A percentile compares a stretch with the other conserved stretches of the same genome.
These are phyloP conservation scores for Dryadomyces quercus-mongolicae DNA, from an alignment of 2,329 filamentous ascomycete species.

Conservation along the genomic window DNA sequence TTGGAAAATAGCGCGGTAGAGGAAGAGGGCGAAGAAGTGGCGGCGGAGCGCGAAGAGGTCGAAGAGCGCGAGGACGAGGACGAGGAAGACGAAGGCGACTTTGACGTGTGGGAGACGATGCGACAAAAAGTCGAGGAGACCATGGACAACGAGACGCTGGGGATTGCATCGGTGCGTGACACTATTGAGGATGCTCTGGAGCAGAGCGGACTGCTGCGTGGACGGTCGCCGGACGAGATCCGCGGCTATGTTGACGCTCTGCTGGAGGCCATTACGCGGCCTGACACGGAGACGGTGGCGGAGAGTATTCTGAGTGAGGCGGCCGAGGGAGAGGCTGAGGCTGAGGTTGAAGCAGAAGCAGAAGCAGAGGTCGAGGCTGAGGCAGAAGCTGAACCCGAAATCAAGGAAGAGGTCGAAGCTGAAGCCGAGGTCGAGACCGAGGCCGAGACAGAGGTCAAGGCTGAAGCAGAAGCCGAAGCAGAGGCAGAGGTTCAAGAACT, in stretches of 20 bases:
- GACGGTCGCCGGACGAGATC: slow-evolving; percentile 31
- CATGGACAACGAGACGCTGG: slow-evolving; percentile 44
- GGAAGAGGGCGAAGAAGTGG: slow-evolving; percentile 16
- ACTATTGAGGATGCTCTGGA: slow-evolving; percentile 42
- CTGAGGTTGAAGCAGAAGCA: background rate
- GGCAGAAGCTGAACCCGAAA: background rate
- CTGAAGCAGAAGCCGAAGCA: background rate
- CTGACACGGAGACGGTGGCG: slow-evolving; percentile 10
- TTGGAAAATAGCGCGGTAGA: slow-evolving; percentile 9
- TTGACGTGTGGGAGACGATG: slow-evolving; percentile 39
- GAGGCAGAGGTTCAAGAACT: background rate
- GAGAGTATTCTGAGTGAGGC: slow-evolving; percentile 10
- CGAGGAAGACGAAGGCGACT: slow-evolving; percentile 11
- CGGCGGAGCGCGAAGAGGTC: slow-evolving; percentile 10
- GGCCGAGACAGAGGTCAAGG: background rate
- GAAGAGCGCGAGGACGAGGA: slow-evolving; percentile 17
- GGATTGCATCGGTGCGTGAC: slow-evolving; percentile 37
- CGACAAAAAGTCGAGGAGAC: slow-evolving; percentile 42
- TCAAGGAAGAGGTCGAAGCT: background rate
- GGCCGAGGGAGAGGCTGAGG: slow-evolving; percentile 5
- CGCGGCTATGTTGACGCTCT: slow-evolving; percentile 37
- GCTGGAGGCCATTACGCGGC: slow-evolving; percentile 31
- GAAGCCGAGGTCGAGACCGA: background rate
- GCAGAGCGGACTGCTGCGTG: slow-evolving; percentile 38
- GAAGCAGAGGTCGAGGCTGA: background rate